Evolutionary conservation across 1,284 basidiomycete species (phyloP), one percentile per base, ranked within the genome.

Genomic region (Coniferiporia sulphurascens): DNA sequence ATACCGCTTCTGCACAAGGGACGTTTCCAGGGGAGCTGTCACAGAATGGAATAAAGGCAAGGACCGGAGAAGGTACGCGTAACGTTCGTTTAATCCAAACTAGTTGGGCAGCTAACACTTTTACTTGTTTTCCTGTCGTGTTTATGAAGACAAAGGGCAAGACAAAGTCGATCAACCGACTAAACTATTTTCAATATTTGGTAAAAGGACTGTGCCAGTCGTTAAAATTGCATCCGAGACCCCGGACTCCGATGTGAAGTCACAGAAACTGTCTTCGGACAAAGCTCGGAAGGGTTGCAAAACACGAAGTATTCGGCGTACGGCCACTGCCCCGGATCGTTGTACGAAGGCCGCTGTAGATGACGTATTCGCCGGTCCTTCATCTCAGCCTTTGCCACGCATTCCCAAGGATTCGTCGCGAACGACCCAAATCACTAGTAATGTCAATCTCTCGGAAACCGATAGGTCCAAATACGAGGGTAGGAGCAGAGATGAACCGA

Each of bases 401-500:
- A 4, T 15, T 12, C 38, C 15, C 19, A 32, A 32, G 36, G 35
- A 22, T 6, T 43, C 45, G 17, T 10, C 22, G 35, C 43, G 49
- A 13, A 27, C 48, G 9, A 59, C 53, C 10, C 43, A 59, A 9
- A 43, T 53, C 43, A 32, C 21, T 38, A 21, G 19, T 21, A 27
- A 53, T 36, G 41, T 17, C 13, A 38, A 36, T 41, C 34, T 8
- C 4, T 34, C 34, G 5, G 32, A n/a, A 27, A 34, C 44, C 9
- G 27, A 5, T 32, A 15, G 21, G 27, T 36, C 1, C 35, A n/a
- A 2, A 10, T 21, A 35, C 15, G 46, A 19, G 34, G 72, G 70
- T 22, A 67, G 69, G 55, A 74, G 72, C 45, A 68, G 69, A 50
- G 66, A 74, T 54, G 67, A 74, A 59, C 79, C 79, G 10, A 80